Evolutionary conservation across 345 rosid species (phyloP).

Genomic region (Citrus mangshanensis): DNA sequence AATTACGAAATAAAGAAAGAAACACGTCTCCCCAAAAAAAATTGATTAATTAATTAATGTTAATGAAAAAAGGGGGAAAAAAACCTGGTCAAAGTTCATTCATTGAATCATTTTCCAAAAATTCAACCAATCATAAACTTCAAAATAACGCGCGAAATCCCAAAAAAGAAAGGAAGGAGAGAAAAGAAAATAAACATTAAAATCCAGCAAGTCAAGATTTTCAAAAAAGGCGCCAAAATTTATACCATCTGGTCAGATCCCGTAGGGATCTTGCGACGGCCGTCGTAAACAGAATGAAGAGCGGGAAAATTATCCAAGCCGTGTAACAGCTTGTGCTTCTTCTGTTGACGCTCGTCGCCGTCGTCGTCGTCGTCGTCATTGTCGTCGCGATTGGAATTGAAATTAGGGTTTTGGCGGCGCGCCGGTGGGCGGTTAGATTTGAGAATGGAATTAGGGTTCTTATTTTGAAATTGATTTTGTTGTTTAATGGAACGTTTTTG

Average conservation of each 20-base stretch:
- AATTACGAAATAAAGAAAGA: slow-evolving; percentile 28
- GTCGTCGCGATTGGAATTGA: not conserved
- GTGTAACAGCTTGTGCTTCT: slow-evolving; percentile 67
- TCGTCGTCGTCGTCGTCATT: slow-evolving; percentile 55
- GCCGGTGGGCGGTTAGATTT: slow-evolving; percentile 45
- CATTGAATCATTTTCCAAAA: slow-evolving; percentile 20
- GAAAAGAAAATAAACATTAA: not conserved
- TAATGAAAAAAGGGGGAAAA: slow-evolving; percentile 17
- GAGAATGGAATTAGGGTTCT: slow-evolving; percentile 37
- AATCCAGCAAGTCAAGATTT: not conserved
- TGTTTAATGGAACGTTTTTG: slow-evolving; percentile 87
- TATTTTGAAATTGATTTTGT: slow-evolving; percentile 34
- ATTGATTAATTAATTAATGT: slow-evolving; percentile 26
- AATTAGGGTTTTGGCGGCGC: slow-evolving; percentile 45
- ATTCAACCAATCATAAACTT: slow-evolving; percentile 32
- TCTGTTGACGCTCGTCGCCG: slow-evolving; percentile 53
- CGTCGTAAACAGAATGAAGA: slow-evolving; percentile 30
- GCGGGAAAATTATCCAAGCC: slow-evolving; percentile 43
- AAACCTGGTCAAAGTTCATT: slow-evolving; percentile 63
- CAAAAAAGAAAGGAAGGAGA: not conserved
- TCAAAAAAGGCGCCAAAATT: not conserved
- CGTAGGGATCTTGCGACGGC: slow-evolving; percentile 35
- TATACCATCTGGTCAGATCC: slow-evolving; percentile 64
- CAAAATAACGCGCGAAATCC: slow-evolving; percentile 58
- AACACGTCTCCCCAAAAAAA: slow-evolving; percentile 27